Conservation (phyloP, 495 filamentous ascomycete genomes). For the Penicillium crystallinum region DNA sequence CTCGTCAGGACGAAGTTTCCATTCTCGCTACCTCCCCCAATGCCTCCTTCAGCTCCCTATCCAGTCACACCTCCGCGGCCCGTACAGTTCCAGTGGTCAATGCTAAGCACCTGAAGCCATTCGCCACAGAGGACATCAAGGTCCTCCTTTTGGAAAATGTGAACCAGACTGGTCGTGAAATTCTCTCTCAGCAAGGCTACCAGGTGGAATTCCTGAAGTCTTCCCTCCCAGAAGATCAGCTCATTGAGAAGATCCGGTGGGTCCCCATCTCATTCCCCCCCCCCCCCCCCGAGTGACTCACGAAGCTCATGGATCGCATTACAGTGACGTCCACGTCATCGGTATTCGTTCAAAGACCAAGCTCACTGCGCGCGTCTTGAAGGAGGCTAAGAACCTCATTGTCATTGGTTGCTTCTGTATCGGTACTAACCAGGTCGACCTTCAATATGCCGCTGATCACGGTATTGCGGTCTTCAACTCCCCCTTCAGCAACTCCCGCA, state of each 20-base stretch:
- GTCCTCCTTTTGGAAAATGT: conserved; percentile 95
- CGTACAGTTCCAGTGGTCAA: conserved; percentile 32
- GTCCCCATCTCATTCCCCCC: conserved; percentile 1
- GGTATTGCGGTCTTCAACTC: conserved; percentile 99
- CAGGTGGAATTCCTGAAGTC: conserved; percentile 90
- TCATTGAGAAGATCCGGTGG: conserved; percentile 95
- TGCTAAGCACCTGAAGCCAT: conserved; percentile 87
- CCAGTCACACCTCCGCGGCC: conserved; percentile 37
- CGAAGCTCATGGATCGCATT: background rate
- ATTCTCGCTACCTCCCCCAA: conserved; percentile 58
- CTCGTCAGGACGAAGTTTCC: conserved; percentile 27
- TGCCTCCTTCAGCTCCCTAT: conserved; percentile 61
- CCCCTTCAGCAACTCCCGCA: conserved; percentile 95
- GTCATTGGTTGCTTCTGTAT: conserved; percentile 99
- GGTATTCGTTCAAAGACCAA: conserved; percentile 98
- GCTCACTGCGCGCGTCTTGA: conserved; percentile 77
- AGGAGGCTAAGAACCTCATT: conserved; percentile 86
- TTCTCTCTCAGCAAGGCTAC: conserved; percentile 81
- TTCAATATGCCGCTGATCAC: conserved; percentile 82
- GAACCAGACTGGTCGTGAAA: conserved; percentile 80
- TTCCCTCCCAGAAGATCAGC: conserved; percentile 83
- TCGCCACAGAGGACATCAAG: conserved; percentile 91
- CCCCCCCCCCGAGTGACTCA: background rate
- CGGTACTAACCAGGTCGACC: conserved; percentile 96
- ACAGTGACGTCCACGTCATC: conserved; percentile 91